Base-by-base conservation (phyloP, 2,329 filamentous ascomycete genomes). In the Nothophaeocryptopus gaeumannii region DNA sequence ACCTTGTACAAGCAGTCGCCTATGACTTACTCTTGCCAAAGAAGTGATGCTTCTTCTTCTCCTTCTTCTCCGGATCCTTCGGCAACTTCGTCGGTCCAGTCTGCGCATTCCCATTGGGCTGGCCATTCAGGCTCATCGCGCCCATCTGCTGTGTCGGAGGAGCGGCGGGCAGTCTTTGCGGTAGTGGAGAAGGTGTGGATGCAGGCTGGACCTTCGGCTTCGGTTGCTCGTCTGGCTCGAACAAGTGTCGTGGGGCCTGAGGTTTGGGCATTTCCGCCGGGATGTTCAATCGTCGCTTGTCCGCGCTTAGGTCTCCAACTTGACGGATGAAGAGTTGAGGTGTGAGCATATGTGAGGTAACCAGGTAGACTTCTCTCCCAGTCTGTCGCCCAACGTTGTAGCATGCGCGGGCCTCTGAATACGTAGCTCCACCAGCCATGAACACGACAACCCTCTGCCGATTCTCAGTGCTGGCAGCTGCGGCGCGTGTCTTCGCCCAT, bases 361-460 rank as follows among this genome's bases (percentile, higher is more conserved):
- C 82, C 5, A 99, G 80, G 67, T 95, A 88, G n/a, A 97, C 75
- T 61, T 99, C 93, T 57, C 86, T 83, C 45, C 82, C 83, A 39
- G 83, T 83, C 42, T 83, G 75, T 45, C 84, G 79, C 2, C 88
- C 86, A 20, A 92, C 75, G 63, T 96, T 89, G 67, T 97, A 97
- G 72, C 93, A 99, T 10, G 84, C 80, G 26, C 93, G 83, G 30
- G 88, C 81, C 72, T 99, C 93, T 5, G 89, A 90, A 68, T 92
- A 96, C 0, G 93, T 97, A 14, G 93, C 93, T 38, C 93, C 93
- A 40, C 93, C 93, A 1, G 92, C 93, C 79, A 97, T 86, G 67
- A 96, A 97, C 12, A 97, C 85, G 51, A 99, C 88, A 46, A 97
- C 80, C 45, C 93, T 84, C 68, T 99, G 93, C 45, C 86, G 83